Conservation (phyloP, 2,329 filamentous ascomycete genomes). For the Beauveria pseudobassiana region DNA sequence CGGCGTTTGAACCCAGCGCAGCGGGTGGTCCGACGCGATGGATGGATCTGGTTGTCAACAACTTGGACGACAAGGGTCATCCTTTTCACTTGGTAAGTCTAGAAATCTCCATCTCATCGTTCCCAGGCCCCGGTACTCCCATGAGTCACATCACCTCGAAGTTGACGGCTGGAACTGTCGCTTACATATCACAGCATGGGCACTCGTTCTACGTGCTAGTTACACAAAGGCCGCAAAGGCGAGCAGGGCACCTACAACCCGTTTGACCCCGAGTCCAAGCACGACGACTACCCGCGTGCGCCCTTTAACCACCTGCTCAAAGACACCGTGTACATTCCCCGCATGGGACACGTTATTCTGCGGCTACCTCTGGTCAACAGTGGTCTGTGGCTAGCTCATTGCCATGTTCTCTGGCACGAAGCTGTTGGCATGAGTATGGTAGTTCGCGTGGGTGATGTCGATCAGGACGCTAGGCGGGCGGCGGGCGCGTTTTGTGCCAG, state of each 20-base stretch:
- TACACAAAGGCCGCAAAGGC: slow-evolving; percentile 6
- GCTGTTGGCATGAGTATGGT: slow-evolving; percentile 36
- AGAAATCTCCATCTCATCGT: not conserved
- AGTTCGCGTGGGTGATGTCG: slow-evolving; percentile 10
- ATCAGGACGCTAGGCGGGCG: not conserved
- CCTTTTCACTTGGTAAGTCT: slow-evolving; percentile 38
- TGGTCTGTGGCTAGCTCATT: slow-evolving; percentile 31
- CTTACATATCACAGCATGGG: slow-evolving; percentile 16
- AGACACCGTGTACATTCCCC: slow-evolving; percentile 28
- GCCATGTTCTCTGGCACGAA: slow-evolving; percentile 29
- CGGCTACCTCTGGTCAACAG: slow-evolving; percentile 27
- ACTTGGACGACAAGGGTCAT: slow-evolving; percentile 40
- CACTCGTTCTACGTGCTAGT: slow-evolving; percentile 12
- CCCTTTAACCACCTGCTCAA: slow-evolving; percentile 21
- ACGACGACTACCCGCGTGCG: not conserved
- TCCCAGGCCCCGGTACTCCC: no score
- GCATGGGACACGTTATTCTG: slow-evolving; percentile 27
- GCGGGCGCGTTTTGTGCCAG: slow-evolving; percentile 1
- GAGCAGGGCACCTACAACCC: slow-evolving; percentile 12
- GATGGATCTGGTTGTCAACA: slow-evolving; percentile 42
- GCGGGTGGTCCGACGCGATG: slow-evolving; percentile 23
- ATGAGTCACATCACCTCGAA: no score
- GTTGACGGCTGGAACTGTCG: not conserved
- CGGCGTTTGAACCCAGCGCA: slow-evolving; percentile 10
- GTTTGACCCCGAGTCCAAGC: slow-evolving; percentile 5